A percentile compares a stretch with the other conserved stretches of the same genome.
Evolutionary conservation across 1,139 yeast species (phyloP).

Genomic region (Suhomyces taliae): DNA sequence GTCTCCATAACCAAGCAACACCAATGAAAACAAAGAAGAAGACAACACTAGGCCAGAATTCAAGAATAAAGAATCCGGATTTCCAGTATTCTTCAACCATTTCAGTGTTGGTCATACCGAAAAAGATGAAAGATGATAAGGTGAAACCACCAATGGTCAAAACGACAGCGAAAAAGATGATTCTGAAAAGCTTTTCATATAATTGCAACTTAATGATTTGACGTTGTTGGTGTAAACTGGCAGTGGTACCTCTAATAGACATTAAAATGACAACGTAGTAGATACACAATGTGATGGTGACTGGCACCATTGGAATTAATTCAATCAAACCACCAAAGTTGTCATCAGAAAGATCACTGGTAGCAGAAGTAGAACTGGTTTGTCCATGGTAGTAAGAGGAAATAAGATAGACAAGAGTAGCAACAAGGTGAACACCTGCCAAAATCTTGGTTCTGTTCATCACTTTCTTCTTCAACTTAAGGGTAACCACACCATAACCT

Average conservation of each 20-base stretch:
- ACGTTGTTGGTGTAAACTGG: constrained; percentile 75
- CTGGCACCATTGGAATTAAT: constrained; percentile 59
- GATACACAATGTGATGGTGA: constrained; percentile 64
- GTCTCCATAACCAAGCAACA: constrained; percentile 93
- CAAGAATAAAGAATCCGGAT: constrained; percentile 81
- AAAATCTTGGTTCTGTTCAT: constrained; percentile 83
- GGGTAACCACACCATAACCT: constrained; percentile 92
- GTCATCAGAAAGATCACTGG: constrained; percentile 19
- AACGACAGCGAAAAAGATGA: constrained; percentile 67
- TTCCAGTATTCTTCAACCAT: constrained; percentile 91
- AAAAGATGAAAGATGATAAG: constrained; percentile 66
- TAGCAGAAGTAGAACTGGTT: constrained; percentile 33
- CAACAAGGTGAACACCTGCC: constrained; percentile 69
- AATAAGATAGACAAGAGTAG: constrained; percentile 67
- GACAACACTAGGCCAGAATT: constrained; percentile 93
- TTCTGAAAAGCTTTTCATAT: constrained; percentile 75
- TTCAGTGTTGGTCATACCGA: constrained; percentile 73
- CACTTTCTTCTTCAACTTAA: constrained; percentile 70
- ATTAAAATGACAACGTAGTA: constrained; percentile 77
- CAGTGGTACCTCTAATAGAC: constrained; percentile 73
- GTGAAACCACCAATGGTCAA: constrained; percentile 57
- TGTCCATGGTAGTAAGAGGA: constrained; percentile 57
- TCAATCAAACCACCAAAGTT: constrained; percentile 25
- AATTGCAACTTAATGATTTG: constrained; percentile 88
- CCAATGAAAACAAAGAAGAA: constrained; percentile 83